Evolutionary conservation across 2,329 filamentous ascomycete genomes (phyloP), one percentile per base, ranked within the genome.

Genomic region (Clonostachys rosea): DNA sequence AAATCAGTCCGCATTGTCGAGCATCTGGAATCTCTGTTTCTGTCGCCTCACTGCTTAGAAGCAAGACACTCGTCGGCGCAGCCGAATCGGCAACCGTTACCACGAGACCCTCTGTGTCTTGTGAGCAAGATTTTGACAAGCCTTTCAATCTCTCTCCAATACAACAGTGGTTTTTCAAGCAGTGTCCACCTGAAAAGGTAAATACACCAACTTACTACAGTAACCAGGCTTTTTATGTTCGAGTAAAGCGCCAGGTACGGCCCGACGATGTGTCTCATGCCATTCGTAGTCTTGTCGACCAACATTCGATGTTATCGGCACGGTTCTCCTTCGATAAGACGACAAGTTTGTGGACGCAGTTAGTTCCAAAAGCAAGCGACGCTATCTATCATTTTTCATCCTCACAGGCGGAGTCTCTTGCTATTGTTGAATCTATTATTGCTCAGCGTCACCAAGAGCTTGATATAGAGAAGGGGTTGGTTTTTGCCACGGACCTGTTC

Each of bases 121-220:
- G 24, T 30, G 24, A 30, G 24, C 73, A 73, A 0, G 67, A 74
- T n/a, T 73, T 75, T 48, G 57, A 62, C n/a, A 56, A 73, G 35
- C 72, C 70, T 47, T 53, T 53, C 34, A 44, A 45, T 3, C 45
- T 54, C 11, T 46, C 49, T 7, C 52, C 52, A 7, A 53, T 54
- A 30, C 52, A 54, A 34, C 42, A 16, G 13, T 36, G 41, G 39
- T 18, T 16, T 11, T 16, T 20, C 30, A 14, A 12, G 18, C 34
- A 20, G 13, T 36, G 24, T 3, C 24, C 24, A 10, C 9, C n/a
- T 14, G 16, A 44, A 5, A 35, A 13, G 30, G 35, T 41, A 34
- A 43, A 45, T 13, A 10, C 24, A 30, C 2, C 24, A 10, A 9
- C 42, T 7, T 24, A 18, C 20, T 41, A 43, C 45, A 43, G 36